Conservation (phyloP, 2,329 filamentous ascomycete species). For the Neofusicoccum sp. region DNA sequence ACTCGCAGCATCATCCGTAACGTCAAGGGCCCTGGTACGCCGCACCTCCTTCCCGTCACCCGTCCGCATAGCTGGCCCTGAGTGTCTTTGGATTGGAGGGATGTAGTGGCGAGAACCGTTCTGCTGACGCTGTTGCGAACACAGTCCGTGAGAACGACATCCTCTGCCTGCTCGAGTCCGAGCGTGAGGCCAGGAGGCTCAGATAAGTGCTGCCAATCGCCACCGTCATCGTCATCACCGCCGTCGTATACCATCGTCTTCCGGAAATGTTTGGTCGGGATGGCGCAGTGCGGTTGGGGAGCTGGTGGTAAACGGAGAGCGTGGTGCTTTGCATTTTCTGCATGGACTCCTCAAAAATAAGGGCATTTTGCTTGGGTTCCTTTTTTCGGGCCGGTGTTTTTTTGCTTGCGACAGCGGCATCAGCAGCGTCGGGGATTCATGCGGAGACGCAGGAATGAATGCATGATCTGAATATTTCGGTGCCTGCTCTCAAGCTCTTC, state of each 20-base stretch:
- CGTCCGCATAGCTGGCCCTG: not conserved
- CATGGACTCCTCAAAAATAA: conserved; percentile 16
- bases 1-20: conserved; percentile 99
- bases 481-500: too few species aligned
- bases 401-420: conserved; percentile 9
- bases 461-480: conserved; percentile 5
- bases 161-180: conserved; percentile 98
- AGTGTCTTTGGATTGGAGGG: not conserved
- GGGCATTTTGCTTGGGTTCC: conserved; percentile 13
- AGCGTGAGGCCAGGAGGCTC: conserved; percentile 97
- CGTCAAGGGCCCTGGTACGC: conserved; percentile 98
- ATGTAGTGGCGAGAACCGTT: not conserved
- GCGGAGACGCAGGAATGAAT: conserved; percentile 17
- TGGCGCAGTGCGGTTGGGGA: conserved; percentile 11
- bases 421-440: conserved; percentile 4
- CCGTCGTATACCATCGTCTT: not conserved
- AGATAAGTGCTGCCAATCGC: conserved; percentile 64
- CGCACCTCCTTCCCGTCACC: too few species aligned
- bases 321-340: conserved; percentile 15
- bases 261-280: not conserved
- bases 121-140: not conserved
- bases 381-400: conserved; percentile 16
- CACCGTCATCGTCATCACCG: not conserved
- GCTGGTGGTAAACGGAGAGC: not conserved
- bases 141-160: conserved; percentile 83